These are phyloP conservation scores for Cryptosporidium parvum DNA, from an alignment of 169 alveolate genomes.

Conservation along the genomic window DNA sequence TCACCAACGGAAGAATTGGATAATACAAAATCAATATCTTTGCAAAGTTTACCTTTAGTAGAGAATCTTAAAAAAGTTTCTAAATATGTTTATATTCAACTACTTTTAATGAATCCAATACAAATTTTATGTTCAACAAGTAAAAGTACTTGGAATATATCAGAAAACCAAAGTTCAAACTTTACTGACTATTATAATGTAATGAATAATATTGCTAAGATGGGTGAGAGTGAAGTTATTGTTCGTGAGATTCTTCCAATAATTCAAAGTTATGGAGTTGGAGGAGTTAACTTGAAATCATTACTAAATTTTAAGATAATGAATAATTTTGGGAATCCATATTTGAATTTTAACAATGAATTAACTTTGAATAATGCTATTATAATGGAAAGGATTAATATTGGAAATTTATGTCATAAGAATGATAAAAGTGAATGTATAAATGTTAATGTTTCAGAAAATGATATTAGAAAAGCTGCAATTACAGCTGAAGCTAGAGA, in stretches of 20 bases:
- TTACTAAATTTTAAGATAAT: neutral
- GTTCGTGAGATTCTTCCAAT: conserved; percentile 14
- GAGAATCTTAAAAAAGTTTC: conserved; percentile 40
- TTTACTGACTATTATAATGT: conserved; percentile 30
- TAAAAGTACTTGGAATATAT: conserved; percentile 54
- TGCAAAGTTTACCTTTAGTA: conserved; percentile 29
- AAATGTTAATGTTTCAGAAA: neutral
- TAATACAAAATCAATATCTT: neutral
- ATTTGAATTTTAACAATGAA: neutral
- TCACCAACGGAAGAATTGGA: conserved; percentile 46
- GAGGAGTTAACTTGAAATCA: neutral
- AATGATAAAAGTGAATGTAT: neutral
- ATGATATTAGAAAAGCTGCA: neutral
- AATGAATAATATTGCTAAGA: conserved; percentile 32
- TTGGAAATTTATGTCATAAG: neutral
- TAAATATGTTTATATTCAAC: conserved; percentile 37
- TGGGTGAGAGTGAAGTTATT: conserved; percentile 26
- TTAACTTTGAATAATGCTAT: neutral
- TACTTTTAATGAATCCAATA: conserved; percentile 58
- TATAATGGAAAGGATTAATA: neutral
- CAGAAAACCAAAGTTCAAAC: neutral
- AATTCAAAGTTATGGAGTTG: neutral
- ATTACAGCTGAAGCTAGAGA: neutral
- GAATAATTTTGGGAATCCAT: conserved; percentile 8
- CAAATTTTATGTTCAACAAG: conserved; percentile 60